Evolutionary conservation across 2,329 filamentous ascomycete genomes (phyloP).

Genomic region (Metarhizium robertsii): DNA sequence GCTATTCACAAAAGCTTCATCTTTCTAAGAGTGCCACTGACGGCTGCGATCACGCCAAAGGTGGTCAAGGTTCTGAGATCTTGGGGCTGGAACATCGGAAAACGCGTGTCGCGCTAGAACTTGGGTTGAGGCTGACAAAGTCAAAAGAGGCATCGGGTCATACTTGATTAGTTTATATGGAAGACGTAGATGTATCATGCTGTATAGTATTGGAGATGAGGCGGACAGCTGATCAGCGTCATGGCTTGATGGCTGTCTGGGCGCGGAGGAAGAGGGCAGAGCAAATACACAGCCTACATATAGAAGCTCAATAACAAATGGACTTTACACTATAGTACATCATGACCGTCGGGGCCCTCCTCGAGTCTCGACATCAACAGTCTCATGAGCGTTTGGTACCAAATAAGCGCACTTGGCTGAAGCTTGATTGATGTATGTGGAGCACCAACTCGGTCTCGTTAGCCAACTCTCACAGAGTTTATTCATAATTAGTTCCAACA

Average conservation of each 20-base stretch:
- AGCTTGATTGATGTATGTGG: neutral
- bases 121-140: neutral
- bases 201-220: constrained; percentile 3
- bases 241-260: too few relatives aligned
- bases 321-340: too few relatives aligned
- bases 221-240: neutral
- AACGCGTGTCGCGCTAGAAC: constrained; percentile 33
- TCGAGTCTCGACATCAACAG: too few relatives aligned
- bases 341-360: too few relatives aligned
- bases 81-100: constrained; percentile 95
- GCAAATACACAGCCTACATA: too few relatives aligned
- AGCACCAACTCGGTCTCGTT: too few relatives aligned
- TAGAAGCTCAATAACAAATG: too few relatives aligned
- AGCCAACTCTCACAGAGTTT: too few relatives aligned
- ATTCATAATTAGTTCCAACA: neutral
- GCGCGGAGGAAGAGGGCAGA: too few relatives aligned
- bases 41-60: constrained; percentile 83
- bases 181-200: neutral
- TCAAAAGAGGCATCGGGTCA: neutral
- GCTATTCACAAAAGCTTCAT: constrained; percentile 98
- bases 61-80: constrained; percentile 79
- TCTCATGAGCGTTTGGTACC: too few relatives aligned
- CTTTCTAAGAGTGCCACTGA: constrained; percentile 87
- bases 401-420: neutral
- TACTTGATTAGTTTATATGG: neutral